Evolutionary conservation across 306 rosid genomes (phyloP).

Genomic region (Hippophae rhamnoides): DNA sequence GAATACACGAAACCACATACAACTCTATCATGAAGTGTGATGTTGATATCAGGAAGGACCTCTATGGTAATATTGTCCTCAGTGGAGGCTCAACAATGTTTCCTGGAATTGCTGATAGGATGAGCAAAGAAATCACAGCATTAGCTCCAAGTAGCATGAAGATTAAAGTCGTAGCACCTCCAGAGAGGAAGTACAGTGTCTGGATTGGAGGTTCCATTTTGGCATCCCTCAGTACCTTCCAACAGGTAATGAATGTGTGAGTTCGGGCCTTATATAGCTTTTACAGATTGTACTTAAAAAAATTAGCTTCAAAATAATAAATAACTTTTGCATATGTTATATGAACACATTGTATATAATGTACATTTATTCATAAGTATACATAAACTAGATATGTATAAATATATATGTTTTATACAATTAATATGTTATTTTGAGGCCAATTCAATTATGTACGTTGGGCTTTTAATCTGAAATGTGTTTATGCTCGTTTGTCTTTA

Average conservation of each 20-base stretch:
- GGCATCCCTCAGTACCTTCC: constrained; percentile 99
- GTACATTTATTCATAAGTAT: too few relatives aligned
- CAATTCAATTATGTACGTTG: too few relatives aligned
- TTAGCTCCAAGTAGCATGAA: constrained; percentile 96
- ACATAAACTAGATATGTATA: too few relatives aligned
- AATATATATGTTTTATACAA: too few relatives aligned
- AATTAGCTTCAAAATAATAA: too few relatives aligned
- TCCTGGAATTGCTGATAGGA: constrained; percentile 95
- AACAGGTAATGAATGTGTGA: constrained; percentile 52
- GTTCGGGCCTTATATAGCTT: not conserved
- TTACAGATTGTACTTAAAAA: too few relatives aligned
- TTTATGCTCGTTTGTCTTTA: too few relatives aligned
- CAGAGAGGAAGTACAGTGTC: constrained; percentile 94
- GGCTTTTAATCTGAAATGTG: too few relatives aligned
- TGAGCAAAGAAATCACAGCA: constrained; percentile 95
- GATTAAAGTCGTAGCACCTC: constrained; percentile 93
- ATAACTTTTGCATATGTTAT: too few relatives aligned
- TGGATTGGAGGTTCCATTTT: constrained; percentile 97
- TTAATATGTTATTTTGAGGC: too few relatives aligned
- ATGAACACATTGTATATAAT: too few relatives aligned
- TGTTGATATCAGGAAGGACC: constrained; percentile 89
- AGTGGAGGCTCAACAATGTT: constrained; percentile 96
- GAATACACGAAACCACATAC: constrained; percentile 92
- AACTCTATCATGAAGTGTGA: constrained; percentile 97
- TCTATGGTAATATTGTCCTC: constrained; percentile 85